phyloP scores from a whole-genome alignment of 1,284 basidiomycete species.

The Ustilago tritici region DNA sequence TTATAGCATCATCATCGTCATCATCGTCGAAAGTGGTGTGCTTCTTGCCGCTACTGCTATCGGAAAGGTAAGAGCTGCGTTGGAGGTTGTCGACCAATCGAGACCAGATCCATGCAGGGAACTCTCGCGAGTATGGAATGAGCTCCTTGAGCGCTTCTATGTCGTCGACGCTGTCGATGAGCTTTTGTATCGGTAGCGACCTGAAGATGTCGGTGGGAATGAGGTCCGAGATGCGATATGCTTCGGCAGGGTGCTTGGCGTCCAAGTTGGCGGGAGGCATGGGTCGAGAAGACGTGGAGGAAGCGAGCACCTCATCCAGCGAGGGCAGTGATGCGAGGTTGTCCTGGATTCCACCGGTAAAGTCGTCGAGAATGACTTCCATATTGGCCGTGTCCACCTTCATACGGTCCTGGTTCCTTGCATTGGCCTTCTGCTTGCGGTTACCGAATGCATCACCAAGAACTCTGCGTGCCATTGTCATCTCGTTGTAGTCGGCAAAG shows the following conservation, averaged over 20 bases:
- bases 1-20: conserved; percentile 19
- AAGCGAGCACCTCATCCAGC: conserved; percentile 51
- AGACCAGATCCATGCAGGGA: conserved; percentile 47
- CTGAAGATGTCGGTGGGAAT: conserved; percentile 54
- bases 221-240: conserved; percentile 59
- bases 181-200: conserved; percentile 50
- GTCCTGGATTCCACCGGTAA: conserved; percentile 60
- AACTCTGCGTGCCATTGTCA: conserved; percentile 55
- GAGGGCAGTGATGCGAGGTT: conserved; percentile 50
- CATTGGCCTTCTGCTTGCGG: conserved; percentile 65
- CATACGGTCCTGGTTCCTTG: conserved; percentile 66
- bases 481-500: conserved; percentile 53
- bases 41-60: conserved; percentile 23
- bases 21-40: conserved; percentile 41
- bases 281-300: conserved; percentile 54
- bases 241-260: conserved; percentile 61
- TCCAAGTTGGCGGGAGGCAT: conserved; percentile 62
- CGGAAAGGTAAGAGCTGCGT: conserved; percentile 41
- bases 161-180: conserved; percentile 42
- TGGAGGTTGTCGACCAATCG: conserved; percentile 45
- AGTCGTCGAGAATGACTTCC: conserved; percentile 61
- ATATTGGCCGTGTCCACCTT: conserved; percentile 68
- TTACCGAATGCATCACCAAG: conserved; percentile 68
- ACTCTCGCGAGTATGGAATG: conserved; percentile 40
- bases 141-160: conserved; percentile 34